Percentiles rank a stretch among this genome's conserved stretches.
These are phyloP conservation scores for Boletales sp. DNA, from an alignment of 768 basidiomycete species.

Conservation along the genomic window DNA sequence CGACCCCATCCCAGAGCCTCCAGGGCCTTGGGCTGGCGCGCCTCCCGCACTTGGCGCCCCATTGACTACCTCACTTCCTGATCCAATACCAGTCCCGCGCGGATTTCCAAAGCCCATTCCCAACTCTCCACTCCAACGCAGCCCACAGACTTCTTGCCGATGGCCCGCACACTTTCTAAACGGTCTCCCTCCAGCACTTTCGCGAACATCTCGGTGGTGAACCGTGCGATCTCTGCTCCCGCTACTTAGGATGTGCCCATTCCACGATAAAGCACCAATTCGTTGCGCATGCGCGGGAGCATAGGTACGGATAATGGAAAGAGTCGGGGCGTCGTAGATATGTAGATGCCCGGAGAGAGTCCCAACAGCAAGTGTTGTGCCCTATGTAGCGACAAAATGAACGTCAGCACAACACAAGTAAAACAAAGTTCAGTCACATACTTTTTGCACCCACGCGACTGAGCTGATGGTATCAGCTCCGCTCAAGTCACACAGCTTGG, in stretches of 20 bases:
- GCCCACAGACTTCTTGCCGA: constrained; percentile 92
- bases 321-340: constrained; percentile 87
- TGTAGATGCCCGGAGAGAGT: constrained; percentile 86
- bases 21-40: constrained; percentile 24
- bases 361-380: constrained; percentile 88
- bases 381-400: constrained; percentile 34
- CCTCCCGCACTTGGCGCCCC: constrained; percentile 20
- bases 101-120: constrained; percentile 24
- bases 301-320: constrained; percentile 77
- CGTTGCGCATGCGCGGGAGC: constrained; percentile 81
- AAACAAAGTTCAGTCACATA: constrained; percentile 6
- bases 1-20: constrained; percentile 39
- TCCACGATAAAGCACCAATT: constrained; percentile 95
- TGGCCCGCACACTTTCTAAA: constrained; percentile 73
- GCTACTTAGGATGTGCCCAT: constrained; percentile 78
- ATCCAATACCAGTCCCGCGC: constrained; percentile 13
- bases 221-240: constrained; percentile 91
- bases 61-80: constrained; percentile 29
- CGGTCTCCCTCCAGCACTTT: constrained; percentile 51
- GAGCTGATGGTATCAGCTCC: constrained; percentile 77
- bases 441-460: constrained; percentile 89
- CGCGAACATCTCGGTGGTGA: constrained; percentile 89
- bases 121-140: constrained; percentile 72
- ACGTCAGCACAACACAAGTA: not conserved
- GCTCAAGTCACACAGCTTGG: constrained; percentile 81